Evolutionary conservation across 2,329 filamentous ascomycete genomes (phyloP), one percentile per base, ranked within the genome.

Genomic region (Pezicula radicicola): DNA sequence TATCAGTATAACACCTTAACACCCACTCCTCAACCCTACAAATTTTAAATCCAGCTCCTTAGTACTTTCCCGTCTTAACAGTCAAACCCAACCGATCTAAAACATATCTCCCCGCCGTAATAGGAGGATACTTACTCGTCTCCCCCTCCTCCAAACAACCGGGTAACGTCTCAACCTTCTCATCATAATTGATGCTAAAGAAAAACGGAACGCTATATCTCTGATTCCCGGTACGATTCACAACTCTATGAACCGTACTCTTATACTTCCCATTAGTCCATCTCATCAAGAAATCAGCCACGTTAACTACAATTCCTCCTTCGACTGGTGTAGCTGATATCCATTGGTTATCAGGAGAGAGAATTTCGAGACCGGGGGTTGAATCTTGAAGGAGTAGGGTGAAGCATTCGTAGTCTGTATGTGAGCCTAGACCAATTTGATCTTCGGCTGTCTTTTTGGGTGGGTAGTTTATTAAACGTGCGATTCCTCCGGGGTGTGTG

Each of bases 151-250:
- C 63, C 6, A 63, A 44, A 57, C 64, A 66, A 27, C 55, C 59
- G 5, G 62, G 61, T 19, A 66, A 46, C 4, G 63, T 65, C 50
- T 63, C 60, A 6, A 66, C 63, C 2, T 27, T 62, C 54, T 63
- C 63, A 42, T 66, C 63, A 53, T 66, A 66, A 48, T 66, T 65
- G 48, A 66, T 63, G 1, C 57, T 61, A 53, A 80, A 75, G 63
- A 82, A 83, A 48, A 82, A 75, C 0, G 79, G 77, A n/a, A 83
- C 69, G 6, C 75, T 79, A 60, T 81, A 83, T 36, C 81, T 70
- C 60, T 81, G 75, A 9, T 66, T 67, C 2, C 68, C 69, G 3
- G 72, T 74, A 41, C 70, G 70, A 66, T 82, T 82, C 56, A 83
- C 75, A 25, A 83, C 80, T 7, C 79, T 69, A 60, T 84, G 80